Percentiles rank a stretch among this genome's conserved stretches.
These are phyloP conservation scores for Colletotrichum navitas DNA, from an alignment of 2,329 filamentous ascomycete genomes.

Conservation along the genomic window DNA sequence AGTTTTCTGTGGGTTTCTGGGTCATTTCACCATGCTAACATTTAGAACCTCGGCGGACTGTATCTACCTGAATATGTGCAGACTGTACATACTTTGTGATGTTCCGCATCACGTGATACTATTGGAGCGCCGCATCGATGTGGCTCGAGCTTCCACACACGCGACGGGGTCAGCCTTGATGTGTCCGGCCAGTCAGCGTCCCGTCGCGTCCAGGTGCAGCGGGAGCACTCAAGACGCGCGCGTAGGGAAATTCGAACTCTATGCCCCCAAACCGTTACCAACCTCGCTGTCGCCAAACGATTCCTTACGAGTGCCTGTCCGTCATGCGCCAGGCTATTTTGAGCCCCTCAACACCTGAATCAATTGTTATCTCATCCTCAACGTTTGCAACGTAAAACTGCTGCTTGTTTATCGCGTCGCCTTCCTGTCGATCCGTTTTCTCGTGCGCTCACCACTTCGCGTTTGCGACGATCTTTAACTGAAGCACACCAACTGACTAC, in stretches of 20 bases:
- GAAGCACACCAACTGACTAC: slow-evolving; percentile 3
- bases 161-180: slow-evolving; percentile 8
- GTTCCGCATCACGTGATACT: background rate
- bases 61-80: no score
- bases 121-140: background rate
- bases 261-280: background rate
- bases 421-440: slow-evolving; percentile 1
- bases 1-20: no score
- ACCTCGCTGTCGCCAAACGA: slow-evolving; percentile 26
- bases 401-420: background rate
- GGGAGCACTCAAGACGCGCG: slow-evolving; percentile 33
- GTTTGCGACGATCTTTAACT: slow-evolving; percentile 23
- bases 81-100: no score
- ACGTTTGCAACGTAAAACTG: background rate
- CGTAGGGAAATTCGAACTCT: slow-evolving; percentile 25
- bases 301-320: slow-evolving; percentile 28
- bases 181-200: slow-evolving; percentile 22
- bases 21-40: no score
- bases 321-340: slow-evolving; percentile 29
- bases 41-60: background rate
- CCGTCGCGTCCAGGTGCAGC: slow-evolving; percentile 30
- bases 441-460: slow-evolving; percentile 13
- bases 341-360: slow-evolving; percentile 12
- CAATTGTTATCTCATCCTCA: background rate
- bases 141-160: slow-evolving; percentile 12